Evolutionary conservation across 108 stramenopile genomes (phyloP).

Genomic region (Skeletonema marinoi): DNA sequence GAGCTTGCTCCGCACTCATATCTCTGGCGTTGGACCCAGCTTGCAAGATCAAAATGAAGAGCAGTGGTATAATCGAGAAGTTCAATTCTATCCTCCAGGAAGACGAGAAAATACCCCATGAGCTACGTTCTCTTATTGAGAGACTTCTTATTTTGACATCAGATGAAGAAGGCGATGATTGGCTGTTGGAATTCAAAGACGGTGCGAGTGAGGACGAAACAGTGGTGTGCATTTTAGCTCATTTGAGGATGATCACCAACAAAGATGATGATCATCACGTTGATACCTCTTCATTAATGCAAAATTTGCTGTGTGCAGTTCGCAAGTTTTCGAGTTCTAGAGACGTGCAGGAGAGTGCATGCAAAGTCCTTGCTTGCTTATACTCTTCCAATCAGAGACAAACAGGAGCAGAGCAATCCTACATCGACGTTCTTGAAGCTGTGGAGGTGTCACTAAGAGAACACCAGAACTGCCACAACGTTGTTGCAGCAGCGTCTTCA

Average conservation of each 20-base stretch:
- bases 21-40: constrained; percentile 17
- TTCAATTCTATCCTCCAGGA: constrained; percentile 1
- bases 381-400: constrained; percentile 3
- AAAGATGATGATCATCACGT: neutral
- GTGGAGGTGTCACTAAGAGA: neutral
- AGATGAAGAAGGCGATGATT: neutral
- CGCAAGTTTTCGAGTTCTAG: constrained; percentile 14
- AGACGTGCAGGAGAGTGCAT: constrained; percentile 23
- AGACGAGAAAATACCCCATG: constrained; percentile 3
- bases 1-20: constrained; percentile 29
- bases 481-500: constrained; percentile 19
- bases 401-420: neutral
- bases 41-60: constrained; percentile 5
- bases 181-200: neutral
- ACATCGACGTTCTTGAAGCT: constrained; percentile 7
- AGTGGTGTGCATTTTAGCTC: constrained; percentile 2
- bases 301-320: constrained; percentile 14
- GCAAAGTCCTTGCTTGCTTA: constrained; percentile 26
- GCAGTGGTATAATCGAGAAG: constrained; percentile 15
- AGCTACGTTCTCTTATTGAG: constrained; percentile 14
- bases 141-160: constrained; percentile 2
- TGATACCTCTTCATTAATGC: neutral
- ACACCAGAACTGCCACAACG: neutral
- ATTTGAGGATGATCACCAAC: constrained; percentile 7
- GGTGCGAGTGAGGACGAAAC: constrained; percentile 13